Evolutionary conservation across 176 grass and related monocot species (phyloP), one percentile per base, ranked within the genome.

Genomic region (Puccinellia tenuiflora): DNA sequence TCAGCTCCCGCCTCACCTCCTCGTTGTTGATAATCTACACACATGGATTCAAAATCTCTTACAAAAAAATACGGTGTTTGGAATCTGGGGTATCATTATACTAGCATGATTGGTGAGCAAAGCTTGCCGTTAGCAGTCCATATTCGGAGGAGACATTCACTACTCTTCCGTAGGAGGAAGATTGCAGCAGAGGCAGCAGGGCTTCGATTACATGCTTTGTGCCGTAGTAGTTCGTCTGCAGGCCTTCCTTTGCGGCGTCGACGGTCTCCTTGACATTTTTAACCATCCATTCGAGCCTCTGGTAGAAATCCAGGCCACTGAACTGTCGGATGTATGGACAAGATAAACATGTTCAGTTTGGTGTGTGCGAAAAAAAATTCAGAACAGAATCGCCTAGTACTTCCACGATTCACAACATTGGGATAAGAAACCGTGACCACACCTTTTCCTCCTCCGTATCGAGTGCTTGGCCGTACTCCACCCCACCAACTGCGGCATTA

Each of bases 1-100:
- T 26, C 1, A 97, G 78, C 28, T 91, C 82, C 46, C 76, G 81
- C 37, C 20, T 77, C 47, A 91, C 56, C 2, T 69, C 66, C 61
- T 93, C 88, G 73, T 29, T 85, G 15, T 75, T 79, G 62, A 90
- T 86, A 50, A 40, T 20, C 87, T 92, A 55, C 28, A 63, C 17
- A 62, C 11, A 37, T 17, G 9, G 10, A 50, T 1, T 60, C 11
- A 60, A 22, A 70, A 9, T 45, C 6, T 7, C 38, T 71, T 35
- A 7, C 1, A 1, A 56, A 56, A 11, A 57, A 46, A 46, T 39
- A 40, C 14, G 37, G 4, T 28, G 10, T 60, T 15, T 3, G 24
- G 4, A 28, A 28, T 60, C 6, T 28, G 24, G 10, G 55, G 11
- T 22, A 13, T 14, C 4, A 14, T 26, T 13, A 28, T 16, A n/a